Conservation (phyloP, 352 stramenopile species). For the Pythium angustatum region DNA sequence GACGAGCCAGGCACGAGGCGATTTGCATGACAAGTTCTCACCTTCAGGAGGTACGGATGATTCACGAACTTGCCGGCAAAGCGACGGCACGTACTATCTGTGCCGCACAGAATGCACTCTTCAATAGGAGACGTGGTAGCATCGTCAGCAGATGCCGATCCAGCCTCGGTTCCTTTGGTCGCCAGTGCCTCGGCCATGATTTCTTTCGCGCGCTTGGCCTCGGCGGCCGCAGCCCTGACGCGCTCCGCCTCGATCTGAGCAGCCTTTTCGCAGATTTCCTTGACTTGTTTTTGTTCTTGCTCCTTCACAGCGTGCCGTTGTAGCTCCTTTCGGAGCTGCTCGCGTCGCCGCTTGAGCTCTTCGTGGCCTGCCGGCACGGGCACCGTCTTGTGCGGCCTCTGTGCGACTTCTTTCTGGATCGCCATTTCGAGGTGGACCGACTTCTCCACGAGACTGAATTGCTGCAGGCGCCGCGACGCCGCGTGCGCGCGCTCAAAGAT, state of each 20-base stretch:
- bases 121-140: no score
- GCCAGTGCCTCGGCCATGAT: neutral
- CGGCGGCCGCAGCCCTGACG: slow-evolving; percentile 6
- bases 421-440: slow-evolving; percentile 62
- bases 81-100: slow-evolving; percentile 23
- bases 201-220: slow-evolving; percentile 22
- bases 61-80: slow-evolving; percentile 40
- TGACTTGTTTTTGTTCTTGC: slow-evolving; percentile 10
- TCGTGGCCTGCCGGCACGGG: slow-evolving; percentile 18
- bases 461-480: slow-evolving; percentile 43
- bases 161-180: neutral
- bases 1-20: no score
- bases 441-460: slow-evolving; percentile 46
- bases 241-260: slow-evolving; percentile 13
- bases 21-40: slow-evolving; percentile 15
- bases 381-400: slow-evolving; percentile 3
- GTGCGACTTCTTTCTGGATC: slow-evolving; percentile 31
- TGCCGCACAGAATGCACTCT: slow-evolving; percentile 51
- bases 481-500: slow-evolving; percentile 44
- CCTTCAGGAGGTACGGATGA: slow-evolving; percentile 77
- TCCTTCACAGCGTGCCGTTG: neutral
- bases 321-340: slow-evolving; percentile 16
- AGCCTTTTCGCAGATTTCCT: slow-evolving; percentile 19
- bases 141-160: neutral
- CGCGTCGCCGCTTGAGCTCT: slow-evolving; percentile 20